These are phyloP conservation scores for Wickerhamomyces ciferrii DNA, from an alignment of 805 yeast species.

Conservation along the genomic window DNA sequence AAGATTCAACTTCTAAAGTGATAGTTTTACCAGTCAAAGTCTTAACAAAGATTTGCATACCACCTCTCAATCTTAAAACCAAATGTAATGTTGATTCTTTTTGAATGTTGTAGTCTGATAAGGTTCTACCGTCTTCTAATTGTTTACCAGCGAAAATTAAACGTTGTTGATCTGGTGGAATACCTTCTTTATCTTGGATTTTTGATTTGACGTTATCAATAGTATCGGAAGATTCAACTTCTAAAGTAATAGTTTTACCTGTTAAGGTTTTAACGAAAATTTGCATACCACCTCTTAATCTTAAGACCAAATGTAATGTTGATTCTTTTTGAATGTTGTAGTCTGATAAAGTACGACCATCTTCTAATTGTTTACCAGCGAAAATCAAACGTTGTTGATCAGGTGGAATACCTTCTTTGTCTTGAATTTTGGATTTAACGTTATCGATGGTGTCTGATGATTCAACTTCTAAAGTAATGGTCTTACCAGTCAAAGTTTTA, in stretches of 20 bases:
- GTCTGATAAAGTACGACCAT: constrained; percentile 89
- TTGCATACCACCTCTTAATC: constrained; percentile 87
- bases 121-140: constrained; percentile 65
- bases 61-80: constrained; percentile 74
- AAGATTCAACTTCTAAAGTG: constrained; percentile 88
- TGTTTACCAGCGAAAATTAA: constrained; percentile 69
- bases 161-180: constrained; percentile 71
- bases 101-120: constrained; percentile 69
- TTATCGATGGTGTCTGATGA: constrained; percentile 95
- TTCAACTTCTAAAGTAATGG: constrained; percentile 96
- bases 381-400: constrained; percentile 97
- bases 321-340: constrained; percentile 96
- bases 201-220: constrained; percentile 58
- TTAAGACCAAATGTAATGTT: constrained; percentile 74
- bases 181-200: constrained; percentile 68
- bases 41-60: constrained; percentile 66
- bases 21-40: constrained; percentile 60
- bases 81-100: constrained; percentile 67
- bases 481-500: constrained; percentile 95
- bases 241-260: constrained; percentile 66
- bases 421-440: constrained; percentile 92
- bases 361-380: constrained; percentile 95
- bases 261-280: constrained; percentile 59
- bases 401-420: constrained; percentile 98
- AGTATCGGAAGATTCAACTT: constrained; percentile 92